Percentiles rank a stretch among this genome's conserved stretches.
phyloP scores from a whole-genome alignment of 2,329 filamentous ascomycete species.

The Leptosphaerulina australis region DNA sequence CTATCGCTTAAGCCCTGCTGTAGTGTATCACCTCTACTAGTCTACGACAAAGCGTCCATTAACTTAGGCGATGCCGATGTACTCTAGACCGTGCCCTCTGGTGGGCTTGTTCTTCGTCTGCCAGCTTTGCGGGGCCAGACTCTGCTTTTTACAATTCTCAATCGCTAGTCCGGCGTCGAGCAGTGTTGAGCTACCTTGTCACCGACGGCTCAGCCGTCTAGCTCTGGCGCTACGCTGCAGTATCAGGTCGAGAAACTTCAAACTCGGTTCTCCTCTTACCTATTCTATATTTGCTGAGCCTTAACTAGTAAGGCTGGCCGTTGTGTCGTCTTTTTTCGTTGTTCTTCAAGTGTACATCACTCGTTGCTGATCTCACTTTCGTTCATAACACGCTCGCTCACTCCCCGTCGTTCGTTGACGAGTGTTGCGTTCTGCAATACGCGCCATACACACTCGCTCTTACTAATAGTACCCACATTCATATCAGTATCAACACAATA shows the following conservation, averaged over 20 bases:
- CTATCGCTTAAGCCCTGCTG: constrained; percentile 6
- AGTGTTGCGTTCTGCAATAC: constrained; percentile 3
- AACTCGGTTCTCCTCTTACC: constrained; percentile 19
- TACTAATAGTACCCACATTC: constrained; percentile 2
- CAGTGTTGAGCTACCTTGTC: constrained; percentile 14
- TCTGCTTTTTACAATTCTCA: constrained; percentile 15
- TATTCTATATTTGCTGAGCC: constrained; percentile 17
- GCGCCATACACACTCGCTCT: constrained; percentile 6
- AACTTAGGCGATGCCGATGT: constrained; percentile 12
- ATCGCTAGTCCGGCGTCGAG: constrained; percentile 16
- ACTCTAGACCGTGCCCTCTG: constrained; percentile 11
- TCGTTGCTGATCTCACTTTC: constrained; percentile 7
- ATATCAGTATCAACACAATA: neutral
- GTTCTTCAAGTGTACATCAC: constrained; percentile 13
- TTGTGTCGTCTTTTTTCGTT: constrained; percentile 7
- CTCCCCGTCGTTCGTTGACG: constrained; percentile 16
- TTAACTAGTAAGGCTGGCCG: constrained; percentile 8
- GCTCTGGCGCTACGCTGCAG: constrained; percentile 15
- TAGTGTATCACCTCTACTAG: constrained; percentile 16
- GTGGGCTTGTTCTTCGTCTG: constrained; percentile 4
- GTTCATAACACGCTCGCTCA: constrained; percentile 10
- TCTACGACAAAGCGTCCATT: constrained; percentile 8
- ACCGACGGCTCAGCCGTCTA: constrained; percentile 10
- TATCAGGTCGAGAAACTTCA: constrained; percentile 10
- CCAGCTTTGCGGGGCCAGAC: constrained; percentile 6